Evolutionary conservation across 1,284 basidiomycete species (phyloP).

Genomic region (Exobasidium rhododendri): DNA sequence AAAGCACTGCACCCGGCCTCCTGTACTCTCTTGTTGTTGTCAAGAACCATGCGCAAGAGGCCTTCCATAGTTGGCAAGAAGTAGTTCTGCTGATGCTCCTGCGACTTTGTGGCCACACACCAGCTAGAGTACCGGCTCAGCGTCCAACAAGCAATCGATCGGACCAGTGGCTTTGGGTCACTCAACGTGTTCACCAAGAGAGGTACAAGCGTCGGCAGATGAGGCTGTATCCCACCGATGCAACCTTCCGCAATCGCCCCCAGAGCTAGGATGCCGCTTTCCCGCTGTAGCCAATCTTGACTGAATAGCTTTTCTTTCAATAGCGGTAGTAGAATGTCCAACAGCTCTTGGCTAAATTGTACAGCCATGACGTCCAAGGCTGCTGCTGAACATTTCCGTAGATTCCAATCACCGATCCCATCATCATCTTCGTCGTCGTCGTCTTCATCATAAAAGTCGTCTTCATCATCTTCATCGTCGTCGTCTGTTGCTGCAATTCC

Average conservation of each 20-base stretch:
- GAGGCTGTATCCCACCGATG: slow-evolving; percentile 90
- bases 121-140: slow-evolving; percentile 97
- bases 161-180: slow-evolving; percentile 92
- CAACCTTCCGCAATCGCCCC: slow-evolving; percentile 99
- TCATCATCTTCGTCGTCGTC: slow-evolving; percentile 93
- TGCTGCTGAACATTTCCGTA: slow-evolving; percentile 95
- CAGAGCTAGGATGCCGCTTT: slow-evolving; percentile 91
- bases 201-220: slow-evolving; percentile 85
- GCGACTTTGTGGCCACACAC: slow-evolving; percentile 72
- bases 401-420: slow-evolving; percentile 96
- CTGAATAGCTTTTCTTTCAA: slow-evolving; percentile 93
- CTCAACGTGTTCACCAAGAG: slow-evolving; percentile 86
- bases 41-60: slow-evolving; percentile 94
- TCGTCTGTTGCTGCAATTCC: slow-evolving; percentile 57
- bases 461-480: slow-evolving; percentile 72
- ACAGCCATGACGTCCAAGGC: slow-evolving; percentile 96
- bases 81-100: slow-evolving; percentile 83
- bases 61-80: slow-evolving; percentile 98
- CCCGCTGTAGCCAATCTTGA: slow-evolving; percentile 86
- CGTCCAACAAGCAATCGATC: slow-evolving; percentile 99
- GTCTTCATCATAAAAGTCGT: slow-evolving; percentile 78
- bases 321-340: slow-evolving; percentile 82
- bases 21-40: slow-evolving; percentile 98
- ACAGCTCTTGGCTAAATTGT: slow-evolving; percentile 77
- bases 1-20: slow-evolving; percentile 99